A percentile compares a stretch with the other conserved stretches of the same genome.
These are phyloP conservation scores for Raffaelea deltoideospora DNA, from an alignment of 2,329 filamentous ascomycete species.

Conservation along the genomic window DNA sequence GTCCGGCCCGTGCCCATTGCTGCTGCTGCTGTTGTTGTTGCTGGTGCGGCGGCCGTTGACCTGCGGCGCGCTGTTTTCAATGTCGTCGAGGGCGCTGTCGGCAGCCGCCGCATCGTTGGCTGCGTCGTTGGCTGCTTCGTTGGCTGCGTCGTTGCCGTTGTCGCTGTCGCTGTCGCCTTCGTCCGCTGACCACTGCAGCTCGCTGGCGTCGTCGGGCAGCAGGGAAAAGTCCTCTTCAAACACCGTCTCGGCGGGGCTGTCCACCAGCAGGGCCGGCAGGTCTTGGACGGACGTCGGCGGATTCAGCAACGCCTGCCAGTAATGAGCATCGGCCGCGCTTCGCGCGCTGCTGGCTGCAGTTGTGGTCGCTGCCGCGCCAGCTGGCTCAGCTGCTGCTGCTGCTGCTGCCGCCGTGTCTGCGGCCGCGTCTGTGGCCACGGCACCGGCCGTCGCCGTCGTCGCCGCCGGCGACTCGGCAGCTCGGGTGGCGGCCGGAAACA, in stretches of 20 bases:
- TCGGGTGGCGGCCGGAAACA: neutral
- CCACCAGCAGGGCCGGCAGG: slow-evolving; percentile 21
- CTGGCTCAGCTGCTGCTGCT: neutral
- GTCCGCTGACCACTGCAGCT: no score
- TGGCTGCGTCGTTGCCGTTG: neutral
- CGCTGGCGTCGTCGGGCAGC: no score
- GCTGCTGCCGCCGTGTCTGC: neutral
- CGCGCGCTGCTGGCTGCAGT: no score
- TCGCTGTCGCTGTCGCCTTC: slow-evolving; percentile 7
- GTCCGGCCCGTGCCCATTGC: no score
- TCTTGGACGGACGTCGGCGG: slow-evolving; percentile 29
- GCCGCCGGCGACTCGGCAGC: neutral
- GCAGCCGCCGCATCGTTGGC: no score
- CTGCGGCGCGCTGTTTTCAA: no score
- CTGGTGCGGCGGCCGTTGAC: no score
- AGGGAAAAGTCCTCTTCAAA: no score
- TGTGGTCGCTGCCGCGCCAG: neutral
- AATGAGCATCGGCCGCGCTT: slow-evolving; percentile 20
- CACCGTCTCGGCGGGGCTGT: slow-evolving; percentile 14
- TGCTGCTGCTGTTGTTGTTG: neutral
- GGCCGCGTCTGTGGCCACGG: neutral
- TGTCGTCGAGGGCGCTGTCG: no score
- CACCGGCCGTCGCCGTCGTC: neutral
- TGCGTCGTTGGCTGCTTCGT: no score
- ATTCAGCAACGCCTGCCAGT: slow-evolving; percentile 28